Evolutionary conservation across 2,329 filamentous ascomycete genomes (phyloP), one percentile per base, ranked within the genome.

Genomic region (Penicillium oxalicum): DNA sequence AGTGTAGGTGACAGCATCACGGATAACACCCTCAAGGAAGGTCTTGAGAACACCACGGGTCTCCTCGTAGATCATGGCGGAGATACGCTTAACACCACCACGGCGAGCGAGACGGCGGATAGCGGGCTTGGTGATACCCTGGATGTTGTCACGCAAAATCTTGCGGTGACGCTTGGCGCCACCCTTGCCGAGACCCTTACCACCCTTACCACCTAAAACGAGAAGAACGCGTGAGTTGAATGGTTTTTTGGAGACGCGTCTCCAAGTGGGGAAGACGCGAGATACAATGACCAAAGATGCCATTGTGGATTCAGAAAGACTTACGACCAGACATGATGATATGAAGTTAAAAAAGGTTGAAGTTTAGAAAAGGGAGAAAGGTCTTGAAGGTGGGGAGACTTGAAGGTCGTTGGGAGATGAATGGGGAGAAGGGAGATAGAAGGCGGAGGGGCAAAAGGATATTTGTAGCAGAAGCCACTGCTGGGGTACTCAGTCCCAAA

Each of bases 31-130:
- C 75, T 88, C 86, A 63, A 89, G 84, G 83, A 88, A 88, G 72
- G 84, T 85, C 82, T 88, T 88, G 65, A 89, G 79, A 65, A 88
- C 86, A 80, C 84, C 84, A 69, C 86, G 85, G 64, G 86, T 88
- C 78, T 89, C 83, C 72, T 87, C 85, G 78, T 88, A 88, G 77
- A 88, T 88, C 85, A 87, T 94, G 73, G 91, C 91, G 68, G 90
- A 95, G 70, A 96, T 96, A 95, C 91, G 91, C 88, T 96, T 96
- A 82, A 96, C 91, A 91, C 91, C 91, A 76, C 91, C 91, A 93
- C 91, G 90, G 78, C 91, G 91, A 61, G 91, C 91, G 73, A 96
- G 90, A 94, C 91, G 91, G 69, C 91, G 87, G 77, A 96, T 96
- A 68, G 91, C 91, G 67, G 91, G 91, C 87, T 96, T 96, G 70